Base-by-base conservation (phyloP, 1,284 basidiomycete genomes). In the Naganishia sp. region DNA sequence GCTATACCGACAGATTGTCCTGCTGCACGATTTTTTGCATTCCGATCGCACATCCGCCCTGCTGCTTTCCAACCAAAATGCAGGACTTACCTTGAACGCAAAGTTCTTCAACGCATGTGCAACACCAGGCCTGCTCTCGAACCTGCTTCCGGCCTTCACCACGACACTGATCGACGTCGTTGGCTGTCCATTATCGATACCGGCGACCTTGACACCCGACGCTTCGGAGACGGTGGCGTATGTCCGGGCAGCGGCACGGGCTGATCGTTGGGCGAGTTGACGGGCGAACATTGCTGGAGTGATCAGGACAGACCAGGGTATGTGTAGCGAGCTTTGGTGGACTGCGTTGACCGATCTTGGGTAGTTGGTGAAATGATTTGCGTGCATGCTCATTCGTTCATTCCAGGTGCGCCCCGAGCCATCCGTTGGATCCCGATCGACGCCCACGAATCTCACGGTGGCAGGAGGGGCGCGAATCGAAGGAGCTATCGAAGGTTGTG, bases 81-180 rank as follows among this genome's bases (percentile, higher is more conserved):
- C 21, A 21, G 6, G 31, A 73, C 79, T 62, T 72, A 95, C 94
- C 89, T 94, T 96, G 87, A 94, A 96, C 68, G 92, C 88, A 84
- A 93, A 95, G 85, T 92, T 93, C 85, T 94, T 94, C 80, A 96
- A 85, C 70, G 88, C 88, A 83, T 94, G 90, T 10, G 94, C 92
- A 70, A 92, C 86, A 75, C 94, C 94, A 55, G 90, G 86, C 74
- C 88, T 88, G 68, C 86, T 81, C 83, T 97, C 89, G 78, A 87
- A 94, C 74, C 94, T 84, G 74, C 87, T 88, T 65, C 94, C 94
- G 67, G 91, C 94, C 80, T 93, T 94, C 81, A 94, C 86, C 72
- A 94, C 85, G 74, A 97, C 84, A 60, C 92, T 92, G 75, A 97
- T 86, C 71, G 89, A 85, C 49, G 90, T 84, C 6, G 92, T 94